These are phyloP conservation scores for Miscanthus sacchariflorus DNA, from an alignment of 202 grass and related monocot genomes.

Conservation along the genomic window DNA sequence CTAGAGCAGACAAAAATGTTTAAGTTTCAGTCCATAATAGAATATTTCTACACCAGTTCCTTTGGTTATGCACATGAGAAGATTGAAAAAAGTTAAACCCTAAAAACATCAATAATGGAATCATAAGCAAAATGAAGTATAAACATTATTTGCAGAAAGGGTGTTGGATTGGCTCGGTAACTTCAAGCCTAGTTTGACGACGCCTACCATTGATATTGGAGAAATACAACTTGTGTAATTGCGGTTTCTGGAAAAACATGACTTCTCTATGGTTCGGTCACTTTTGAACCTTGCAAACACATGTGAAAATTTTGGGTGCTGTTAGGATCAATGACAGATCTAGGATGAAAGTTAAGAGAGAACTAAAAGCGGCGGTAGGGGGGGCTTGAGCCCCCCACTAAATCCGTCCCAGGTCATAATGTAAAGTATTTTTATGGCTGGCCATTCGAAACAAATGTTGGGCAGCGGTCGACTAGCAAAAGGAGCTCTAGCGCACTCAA, in stretches of 20 bases:
- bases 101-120: neutral
- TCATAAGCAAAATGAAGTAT: neutral
- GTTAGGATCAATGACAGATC: no score
- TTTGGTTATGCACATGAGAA: neutral
- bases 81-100: neutral
- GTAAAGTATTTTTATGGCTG: no score
- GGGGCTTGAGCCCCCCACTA: no score
- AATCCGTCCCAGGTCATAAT: no score
- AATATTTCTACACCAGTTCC: neutral
- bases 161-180: neutral
- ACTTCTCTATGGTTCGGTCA: neutral
- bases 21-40: neutral
- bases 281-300: neutral
- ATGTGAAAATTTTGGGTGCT: no score
- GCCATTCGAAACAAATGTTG: no score
- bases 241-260: neutral
- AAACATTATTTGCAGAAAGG: neutral
- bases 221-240: neutral
- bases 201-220: neutral
- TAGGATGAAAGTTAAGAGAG: no score
- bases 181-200: neutral
- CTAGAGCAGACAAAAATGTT: slow-evolving; percentile 36
- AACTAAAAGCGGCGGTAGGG: no score
- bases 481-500: no score
- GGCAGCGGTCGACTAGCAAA: no score